These are phyloP conservation scores for Cercospora sesami DNA, from an alignment of 2,329 filamentous ascomycete genomes.

Conservation along the genomic window DNA sequence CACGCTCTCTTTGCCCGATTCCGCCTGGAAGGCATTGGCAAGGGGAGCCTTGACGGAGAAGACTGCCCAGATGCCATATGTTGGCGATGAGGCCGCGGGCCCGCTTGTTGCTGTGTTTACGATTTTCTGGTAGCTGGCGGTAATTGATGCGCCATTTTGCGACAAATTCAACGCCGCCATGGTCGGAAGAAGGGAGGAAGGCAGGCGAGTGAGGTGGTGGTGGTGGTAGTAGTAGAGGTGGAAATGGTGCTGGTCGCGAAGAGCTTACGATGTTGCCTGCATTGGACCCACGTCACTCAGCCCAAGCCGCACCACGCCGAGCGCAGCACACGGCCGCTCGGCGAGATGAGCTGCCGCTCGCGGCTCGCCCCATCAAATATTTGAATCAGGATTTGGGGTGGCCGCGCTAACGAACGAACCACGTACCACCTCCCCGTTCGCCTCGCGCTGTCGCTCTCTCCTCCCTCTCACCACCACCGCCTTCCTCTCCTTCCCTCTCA, in stretches of 20 bases:
- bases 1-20: conserved; percentile 86
- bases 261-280: conserved; percentile 2
- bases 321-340: background rate
- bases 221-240: background rate
- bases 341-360: background rate
- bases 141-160: conserved; percentile 56
- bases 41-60: conserved; percentile 92
- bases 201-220: background rate
- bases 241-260: background rate
- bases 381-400: background rate
- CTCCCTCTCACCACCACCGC: background rate
- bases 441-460: background rate
- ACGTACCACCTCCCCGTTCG: background rate
- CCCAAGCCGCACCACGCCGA: background rate
- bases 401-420: background rate
- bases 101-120: conserved; percentile 62
- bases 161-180: conserved; percentile 69
- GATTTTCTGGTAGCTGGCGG: conserved; percentile 63
- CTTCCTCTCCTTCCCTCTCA: background rate
- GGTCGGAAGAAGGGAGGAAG: conserved; percentile 43
- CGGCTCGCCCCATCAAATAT: background rate
- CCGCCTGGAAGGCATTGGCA: conserved; percentile 84
- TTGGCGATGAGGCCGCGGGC: conserved; percentile 66
- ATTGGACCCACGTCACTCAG: background rate
- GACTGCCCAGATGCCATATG: conserved; percentile 88